These are phyloP conservation scores for Leccinum barrowsii DNA, from an alignment of 768 basidiomycete species.

Conservation along the genomic window DNA sequence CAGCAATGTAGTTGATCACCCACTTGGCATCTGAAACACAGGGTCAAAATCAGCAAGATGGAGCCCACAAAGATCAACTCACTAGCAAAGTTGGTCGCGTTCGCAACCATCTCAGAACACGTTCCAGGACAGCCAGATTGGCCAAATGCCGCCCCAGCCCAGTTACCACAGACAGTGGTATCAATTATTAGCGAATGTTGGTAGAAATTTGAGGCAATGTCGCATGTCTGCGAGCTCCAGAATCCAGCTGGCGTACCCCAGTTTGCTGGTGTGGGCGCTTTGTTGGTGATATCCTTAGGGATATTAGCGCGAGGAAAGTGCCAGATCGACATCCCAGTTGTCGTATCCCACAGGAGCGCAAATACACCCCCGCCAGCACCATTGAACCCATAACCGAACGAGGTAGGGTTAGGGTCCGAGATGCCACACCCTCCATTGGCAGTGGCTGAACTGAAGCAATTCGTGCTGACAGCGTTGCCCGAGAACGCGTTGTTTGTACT, in stretches of 20 bases:
- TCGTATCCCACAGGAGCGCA: conserved; percentile 50
- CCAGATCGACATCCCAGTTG: conserved; percentile 51
- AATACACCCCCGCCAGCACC: conserved; percentile 47
- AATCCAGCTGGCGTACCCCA: conserved; percentile 55
- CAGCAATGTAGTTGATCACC: conserved; percentile 54
- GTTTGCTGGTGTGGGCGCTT: conserved; percentile 42
- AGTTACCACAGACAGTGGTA: conserved; percentile 33
- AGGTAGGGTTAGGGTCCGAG: conserved; percentile 34
- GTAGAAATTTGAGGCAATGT: conserved; percentile 48
- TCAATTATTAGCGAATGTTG: conserved; percentile 48
- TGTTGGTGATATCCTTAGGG: conserved; percentile 46
- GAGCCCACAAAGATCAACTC: conserved; percentile 10
- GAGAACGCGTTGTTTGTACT: conserved; percentile 12
- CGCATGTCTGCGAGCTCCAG: conserved; percentile 47
- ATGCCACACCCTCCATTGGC: conserved; percentile 52
- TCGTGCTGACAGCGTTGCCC: conserved; percentile 22
- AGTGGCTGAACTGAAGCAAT: conserved; percentile 39
- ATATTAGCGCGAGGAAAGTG: conserved; percentile 50
- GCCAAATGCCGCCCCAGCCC: conserved; percentile 25
- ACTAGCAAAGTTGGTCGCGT: conserved; percentile 55
- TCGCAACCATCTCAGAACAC: conserved; percentile 45
- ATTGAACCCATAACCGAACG: conserved; percentile 43
- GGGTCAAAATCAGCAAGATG: not conserved
- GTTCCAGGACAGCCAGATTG: conserved; percentile 39
- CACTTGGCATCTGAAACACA: conserved; percentile 46